phyloP scores from a whole-genome alignment of 371 early-diverging fungal genomes.

The Gilbertella persicaria region DNA sequence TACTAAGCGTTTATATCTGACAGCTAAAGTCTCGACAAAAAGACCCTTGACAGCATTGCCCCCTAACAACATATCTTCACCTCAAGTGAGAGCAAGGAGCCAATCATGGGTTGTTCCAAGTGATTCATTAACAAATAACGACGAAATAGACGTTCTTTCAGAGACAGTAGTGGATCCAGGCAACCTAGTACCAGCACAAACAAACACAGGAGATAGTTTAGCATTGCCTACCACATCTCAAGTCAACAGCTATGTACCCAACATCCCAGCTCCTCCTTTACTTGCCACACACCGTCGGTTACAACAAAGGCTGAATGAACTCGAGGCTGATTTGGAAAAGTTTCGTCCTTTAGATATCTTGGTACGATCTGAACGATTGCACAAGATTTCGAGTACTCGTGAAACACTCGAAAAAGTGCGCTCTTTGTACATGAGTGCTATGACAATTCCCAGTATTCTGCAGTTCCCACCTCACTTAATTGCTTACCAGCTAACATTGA shows the following conservation, averaged over 20 bases:
- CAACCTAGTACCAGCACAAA: conserved; percentile 33
- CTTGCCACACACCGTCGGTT: conserved; percentile 39
- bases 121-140: not conserved
- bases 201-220: conserved; percentile 28
- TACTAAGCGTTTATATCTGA: not conserved
- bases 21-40: not conserved
- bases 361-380: conserved; percentile 5
- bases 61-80: not conserved
- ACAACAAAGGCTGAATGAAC: conserved; percentile 19
- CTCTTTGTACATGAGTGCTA: conserved; percentile 49
- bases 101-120: conserved; percentile 10
- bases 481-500: conserved; percentile 69
- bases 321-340: conserved; percentile 10
- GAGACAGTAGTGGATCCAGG: conserved; percentile 29
- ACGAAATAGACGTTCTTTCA: conserved; percentile 16
- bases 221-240: conserved; percentile 20
- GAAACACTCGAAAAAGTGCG: conserved; percentile 46
- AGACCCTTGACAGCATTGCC: not conserved
- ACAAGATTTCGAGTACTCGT: not conserved
- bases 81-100: conserved; percentile 5
- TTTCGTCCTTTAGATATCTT: not conserved
- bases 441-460: conserved; percentile 52
- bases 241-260: conserved; percentile 27
- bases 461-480: conserved; percentile 65
- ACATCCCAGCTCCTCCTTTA: conserved; percentile 50